Conservation (phyloP, 179 eudicot species). For the Sideroxylon spinosum region DNA sequence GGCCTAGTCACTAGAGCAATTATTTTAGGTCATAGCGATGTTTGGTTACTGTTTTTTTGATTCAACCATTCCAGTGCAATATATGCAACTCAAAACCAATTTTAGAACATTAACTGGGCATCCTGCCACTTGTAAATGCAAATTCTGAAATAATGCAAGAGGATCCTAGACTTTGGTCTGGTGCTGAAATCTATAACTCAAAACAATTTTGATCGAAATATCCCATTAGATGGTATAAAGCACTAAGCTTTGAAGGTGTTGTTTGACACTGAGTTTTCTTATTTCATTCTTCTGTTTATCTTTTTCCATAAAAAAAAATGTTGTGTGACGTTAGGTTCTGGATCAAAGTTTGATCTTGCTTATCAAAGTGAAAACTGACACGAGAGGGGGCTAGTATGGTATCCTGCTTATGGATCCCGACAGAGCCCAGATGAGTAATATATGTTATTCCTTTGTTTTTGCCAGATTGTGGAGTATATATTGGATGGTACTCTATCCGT, state of each 20-base stretch:
- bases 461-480: constrained; percentile 62
- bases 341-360: too few species aligned
- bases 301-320: too few species aligned
- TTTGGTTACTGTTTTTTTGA: background rate
- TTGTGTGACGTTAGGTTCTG: too few species aligned
- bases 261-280: background rate
- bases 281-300: background rate
- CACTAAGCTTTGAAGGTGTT: too few species aligned
- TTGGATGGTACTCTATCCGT: constrained; percentile 26
- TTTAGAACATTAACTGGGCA: background rate
- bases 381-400: too few species aligned
- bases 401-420: too few species aligned
- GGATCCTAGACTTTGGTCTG: too few species aligned
- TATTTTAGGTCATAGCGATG: background rate
- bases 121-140: background rate
- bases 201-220: background rate
- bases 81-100: background rate
- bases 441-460: background rate
- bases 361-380: too few species aligned
- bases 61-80: background rate
- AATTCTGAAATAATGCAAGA: background rate
- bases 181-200: too few species aligned
- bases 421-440: background rate
- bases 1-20: background rate
- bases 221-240: too few species aligned